Conservation (phyloP, 2,329 filamentous ascomycete species). For the Trichophyton schoenleinii region DNA sequence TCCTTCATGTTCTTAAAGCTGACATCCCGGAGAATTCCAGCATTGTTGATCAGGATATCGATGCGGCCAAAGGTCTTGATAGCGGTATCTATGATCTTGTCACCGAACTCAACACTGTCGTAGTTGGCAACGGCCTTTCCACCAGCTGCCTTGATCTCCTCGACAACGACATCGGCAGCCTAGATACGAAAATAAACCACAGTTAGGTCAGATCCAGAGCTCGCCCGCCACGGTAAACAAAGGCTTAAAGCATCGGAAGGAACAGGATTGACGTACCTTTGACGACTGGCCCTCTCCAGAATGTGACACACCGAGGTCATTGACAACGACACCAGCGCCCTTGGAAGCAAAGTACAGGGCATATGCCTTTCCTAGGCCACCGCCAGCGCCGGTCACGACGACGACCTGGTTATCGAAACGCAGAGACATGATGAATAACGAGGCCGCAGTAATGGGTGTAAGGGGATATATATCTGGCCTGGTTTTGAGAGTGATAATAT, state of each 20-base stretch:
- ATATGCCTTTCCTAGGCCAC: conserved; percentile 70
- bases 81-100: conserved; percentile 68
- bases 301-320: conserved; percentile 86
- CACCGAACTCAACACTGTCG: conserved; percentile 69
- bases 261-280: conserved; percentile 48
- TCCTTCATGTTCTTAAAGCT: conserved; percentile 99
- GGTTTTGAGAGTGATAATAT: not conserved
- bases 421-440: conserved; percentile 44
- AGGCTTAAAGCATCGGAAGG: not conserved
- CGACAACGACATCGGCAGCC: conserved; percentile 46
- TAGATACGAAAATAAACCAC: conserved; percentile 28
- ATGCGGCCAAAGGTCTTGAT: conserved; percentile 51
- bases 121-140: conserved; percentile 98
- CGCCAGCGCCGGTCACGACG: conserved; percentile 75
- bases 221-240: not conserved
- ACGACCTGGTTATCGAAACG: conserved; percentile 82
- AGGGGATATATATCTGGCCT: not conserved
- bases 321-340: conserved; percentile 90
- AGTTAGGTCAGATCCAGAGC: not conserved
- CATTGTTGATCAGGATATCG: conserved; percentile 95
- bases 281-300: conserved; percentile 80
- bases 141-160: conserved; percentile 57
- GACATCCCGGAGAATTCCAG: conserved; percentile 84
- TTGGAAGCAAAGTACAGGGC: conserved; percentile 80
- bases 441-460: not conserved